Evolutionary conservation across 495 filamentous ascomycete genomes (phyloP), one percentile per base, ranked within the genome.

Genomic region (Penicillium paxilli): DNA sequence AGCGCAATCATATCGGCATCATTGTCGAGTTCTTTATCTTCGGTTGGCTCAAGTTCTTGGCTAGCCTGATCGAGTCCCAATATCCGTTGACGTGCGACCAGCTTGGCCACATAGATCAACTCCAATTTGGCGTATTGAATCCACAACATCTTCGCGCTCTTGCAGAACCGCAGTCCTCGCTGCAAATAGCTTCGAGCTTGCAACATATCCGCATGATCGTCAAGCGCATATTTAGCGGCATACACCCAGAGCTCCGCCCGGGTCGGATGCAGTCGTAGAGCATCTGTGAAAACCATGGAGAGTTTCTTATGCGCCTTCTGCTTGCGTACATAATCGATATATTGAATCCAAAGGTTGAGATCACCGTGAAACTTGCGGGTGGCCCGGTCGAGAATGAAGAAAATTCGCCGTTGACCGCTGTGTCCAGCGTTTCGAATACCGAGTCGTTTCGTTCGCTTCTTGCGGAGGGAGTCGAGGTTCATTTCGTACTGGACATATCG

Each of bases 401-500:
- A 92, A 57, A 96, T 89, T 26, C 90, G 85, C 25, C 86, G 84
- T 63, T 93, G 85, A 33, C 90, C 89, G 44, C 80, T 80, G 69
- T 88, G 81, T 16, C 75, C 76, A 7, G 70, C 71, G 7, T 66
- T 64, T 54, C 86, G 90, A 59, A 97, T 79, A 30, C 85, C 86
- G 46, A 97, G 75, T 52, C 94, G 83, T 62, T 85, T 86, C 52
- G 89, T 83, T 51, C 94, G 83, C 72, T 94, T 95, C 56, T 84
- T 80, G 32, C 90, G 88, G 19, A 98, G 82, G 2, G 75, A 65
- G 50, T 96, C 91, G 26, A 98, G 80, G 61, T 92, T 95, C 72
- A 90, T 91, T 71, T 98, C 94, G 78, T 91, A 98, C 52, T 88
- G 79, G 20, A 86, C 85, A 75, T 98, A 98, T 61, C 88, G 84